Evolutionary conservation across 1,139 yeast genomes (phyloP), one percentile per base, ranked within the genome.

Genomic region (Yamadazyma kanchanaburiensis): DNA sequence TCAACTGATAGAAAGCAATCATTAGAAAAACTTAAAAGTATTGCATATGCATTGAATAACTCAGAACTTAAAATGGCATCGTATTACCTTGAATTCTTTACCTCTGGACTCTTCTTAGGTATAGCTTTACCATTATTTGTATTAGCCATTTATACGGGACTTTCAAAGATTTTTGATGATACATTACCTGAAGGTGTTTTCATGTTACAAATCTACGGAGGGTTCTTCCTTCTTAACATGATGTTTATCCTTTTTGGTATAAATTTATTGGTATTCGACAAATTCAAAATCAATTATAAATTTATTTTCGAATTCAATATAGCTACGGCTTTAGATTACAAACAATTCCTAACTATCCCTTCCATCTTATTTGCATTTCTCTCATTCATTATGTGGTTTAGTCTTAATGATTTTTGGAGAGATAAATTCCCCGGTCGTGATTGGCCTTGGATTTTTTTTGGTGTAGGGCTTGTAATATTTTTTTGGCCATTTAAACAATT

Each of bases 271-370:
- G 76, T 83, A 4, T 91, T 95, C 88, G 73, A 79, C 17, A 53
- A 58, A 29, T 81, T 63, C 56, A 84, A 84, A 48, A 82, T 91
- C 48, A 91, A 89, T 54, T 91, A 91, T 54, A 83, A 83, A 46
- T 89, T 91, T 49, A 88, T 91, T 39, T 89, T 91, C 62, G 98
- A 91, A 58, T 82, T 88, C 43, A 79, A 86, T 47, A 74, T 81
- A 28, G 71, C 81, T 20, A 74, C 80, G 14, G 79, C 82, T n/a
- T 56, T 87, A 27, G 78, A 84, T 45, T 79, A 63, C 45, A 70
- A 73, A 34, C 86, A 87, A 50, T 81, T 64, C 44, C 63, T 80
- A 29, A 64, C 81, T 11, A 44, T 86, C 13, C 86, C 95, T 0
- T 60, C 86, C 0, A 47, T 79, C 10, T 65, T 76, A 12, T 59